phyloP scores from a whole-genome alignment of 169 alveolate genomes.

The Plasmodium sp. region DNA sequence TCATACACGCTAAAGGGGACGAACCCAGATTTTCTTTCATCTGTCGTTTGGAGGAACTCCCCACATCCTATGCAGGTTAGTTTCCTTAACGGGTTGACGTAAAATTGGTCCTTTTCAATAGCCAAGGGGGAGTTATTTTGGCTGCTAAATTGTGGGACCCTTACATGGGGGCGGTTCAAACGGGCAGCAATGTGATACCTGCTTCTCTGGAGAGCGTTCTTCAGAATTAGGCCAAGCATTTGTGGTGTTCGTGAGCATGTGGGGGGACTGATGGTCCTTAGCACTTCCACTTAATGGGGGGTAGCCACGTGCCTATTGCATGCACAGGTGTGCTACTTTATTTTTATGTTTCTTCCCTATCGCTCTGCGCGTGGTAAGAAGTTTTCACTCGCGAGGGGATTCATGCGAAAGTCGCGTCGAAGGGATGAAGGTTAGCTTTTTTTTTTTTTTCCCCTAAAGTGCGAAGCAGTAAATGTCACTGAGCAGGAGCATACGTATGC shows the following conservation, averaged over 20 bases:
- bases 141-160: background rate
- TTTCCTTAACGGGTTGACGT: slow-evolving; percentile 64
- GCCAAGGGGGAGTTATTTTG: background rate
- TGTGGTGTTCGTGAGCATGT: background rate
- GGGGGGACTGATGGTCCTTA: background rate
- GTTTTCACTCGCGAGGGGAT: background rate
- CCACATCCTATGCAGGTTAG: slow-evolving; percentile 84
- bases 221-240: background rate
- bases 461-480: background rate
- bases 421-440: background rate
- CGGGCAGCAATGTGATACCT: background rate
- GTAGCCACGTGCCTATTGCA: background rate
- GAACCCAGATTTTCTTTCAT: slow-evolving; percentile 81
- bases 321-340: background rate
- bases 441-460: background rate
- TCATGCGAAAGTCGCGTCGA: background rate
- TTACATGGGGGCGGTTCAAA: background rate
- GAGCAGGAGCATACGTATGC: background rate
- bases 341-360: background rate
- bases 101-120: slow-evolving; percentile 54
- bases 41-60: slow-evolving; percentile 79
- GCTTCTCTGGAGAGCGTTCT: background rate
- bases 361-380: background rate
- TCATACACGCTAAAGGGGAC: slow-evolving; percentile 74
- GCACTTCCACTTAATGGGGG: background rate